These are phyloP conservation scores for Camellia oleifera DNA, from an alignment of 179 eudicot genomes.

Conservation along the genomic window DNA sequence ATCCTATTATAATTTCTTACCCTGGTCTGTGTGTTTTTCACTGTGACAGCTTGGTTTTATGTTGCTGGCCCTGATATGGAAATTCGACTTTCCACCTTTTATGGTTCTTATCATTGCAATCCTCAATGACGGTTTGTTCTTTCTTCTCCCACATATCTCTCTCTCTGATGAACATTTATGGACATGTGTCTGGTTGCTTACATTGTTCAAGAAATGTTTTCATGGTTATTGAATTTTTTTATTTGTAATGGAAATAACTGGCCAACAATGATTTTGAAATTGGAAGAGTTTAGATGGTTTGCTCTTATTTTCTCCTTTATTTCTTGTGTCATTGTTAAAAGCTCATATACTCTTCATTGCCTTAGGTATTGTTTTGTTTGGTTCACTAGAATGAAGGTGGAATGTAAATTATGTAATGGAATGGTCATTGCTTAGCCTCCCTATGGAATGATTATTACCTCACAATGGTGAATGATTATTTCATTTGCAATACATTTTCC, in stretches of 20 bases:
- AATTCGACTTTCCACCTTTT: slow-evolving; percentile 67
- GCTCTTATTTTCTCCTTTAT: neutral
- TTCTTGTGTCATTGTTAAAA: neutral
- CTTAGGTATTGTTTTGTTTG: neutral
- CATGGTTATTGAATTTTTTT: neutral
- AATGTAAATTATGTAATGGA: no score
- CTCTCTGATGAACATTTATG: neutral
- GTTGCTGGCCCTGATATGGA: slow-evolving; percentile 68
- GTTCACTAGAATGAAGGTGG: no score
- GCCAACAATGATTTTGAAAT: slow-evolving; percentile 4
- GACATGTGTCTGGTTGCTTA: neutral
- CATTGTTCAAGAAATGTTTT: neutral
- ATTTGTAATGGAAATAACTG: neutral
- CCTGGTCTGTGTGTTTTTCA: neutral
- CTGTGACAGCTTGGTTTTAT: slow-evolving; percentile 58
- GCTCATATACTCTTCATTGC: neutral
- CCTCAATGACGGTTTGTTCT: slow-evolving; percentile 52
- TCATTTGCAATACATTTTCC: no score
- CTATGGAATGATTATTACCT: no score
- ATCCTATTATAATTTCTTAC: no score
- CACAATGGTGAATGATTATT: no score
- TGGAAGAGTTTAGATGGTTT: neutral
- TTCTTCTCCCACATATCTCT: neutral
- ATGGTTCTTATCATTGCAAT: slow-evolving; percentile 77
- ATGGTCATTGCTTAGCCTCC: no score